A percentile compares a stretch with the other conserved stretches of the same genome.
Conservation (phyloP, 805 yeast species). For the Ogataea thermomethanolica region DNA sequence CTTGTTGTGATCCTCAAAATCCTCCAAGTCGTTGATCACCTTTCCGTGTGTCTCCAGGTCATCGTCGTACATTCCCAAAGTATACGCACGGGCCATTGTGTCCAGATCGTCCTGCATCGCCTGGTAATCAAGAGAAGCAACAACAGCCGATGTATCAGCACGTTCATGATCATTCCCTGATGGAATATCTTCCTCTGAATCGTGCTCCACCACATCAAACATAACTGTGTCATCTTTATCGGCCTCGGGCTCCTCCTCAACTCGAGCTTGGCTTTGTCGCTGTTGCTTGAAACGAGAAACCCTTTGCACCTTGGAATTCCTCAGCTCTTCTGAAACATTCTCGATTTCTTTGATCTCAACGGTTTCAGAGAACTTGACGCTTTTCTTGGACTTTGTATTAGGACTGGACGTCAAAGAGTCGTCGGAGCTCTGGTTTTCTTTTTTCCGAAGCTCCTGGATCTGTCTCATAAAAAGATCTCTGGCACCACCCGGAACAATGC, state of each 20-base stretch:
- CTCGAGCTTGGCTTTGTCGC: constrained; percentile 24
- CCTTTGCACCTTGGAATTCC: constrained; percentile 25
- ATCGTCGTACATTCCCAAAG: constrained; percentile 58
- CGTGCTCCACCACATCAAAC: constrained; percentile 16
- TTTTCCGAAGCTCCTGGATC: constrained; percentile 25
- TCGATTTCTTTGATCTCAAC: constrained; percentile 60
- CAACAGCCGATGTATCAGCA: not conserved
- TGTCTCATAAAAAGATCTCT: constrained; percentile 41
- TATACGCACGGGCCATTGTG: constrained; percentile 58
- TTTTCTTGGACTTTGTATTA: constrained; percentile 33
- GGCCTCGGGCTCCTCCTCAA: constrained; percentile 6
- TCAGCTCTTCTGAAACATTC: constrained; percentile 47
- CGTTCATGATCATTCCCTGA: not conserved
- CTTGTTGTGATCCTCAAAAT: constrained; percentile 50
- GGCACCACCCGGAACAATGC: constrained; percentile 28
- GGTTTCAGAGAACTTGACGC: constrained; percentile 51
- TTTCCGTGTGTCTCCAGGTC: constrained; percentile 55
- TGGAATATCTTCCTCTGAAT: not conserved
- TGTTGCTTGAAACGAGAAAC: constrained; percentile 19
- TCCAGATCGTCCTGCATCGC: constrained; percentile 45
- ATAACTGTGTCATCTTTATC: constrained; percentile 15
- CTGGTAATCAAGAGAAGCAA: constrained; percentile 38
- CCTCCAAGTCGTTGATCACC: constrained; percentile 50
- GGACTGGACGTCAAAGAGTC: not conserved
- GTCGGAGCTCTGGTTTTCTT: not conserved